These are phyloP conservation scores for Akanthomyces uredinophilus DNA, from an alignment of 2,329 filamentous ascomycete species.

Conservation along the genomic window DNA sequence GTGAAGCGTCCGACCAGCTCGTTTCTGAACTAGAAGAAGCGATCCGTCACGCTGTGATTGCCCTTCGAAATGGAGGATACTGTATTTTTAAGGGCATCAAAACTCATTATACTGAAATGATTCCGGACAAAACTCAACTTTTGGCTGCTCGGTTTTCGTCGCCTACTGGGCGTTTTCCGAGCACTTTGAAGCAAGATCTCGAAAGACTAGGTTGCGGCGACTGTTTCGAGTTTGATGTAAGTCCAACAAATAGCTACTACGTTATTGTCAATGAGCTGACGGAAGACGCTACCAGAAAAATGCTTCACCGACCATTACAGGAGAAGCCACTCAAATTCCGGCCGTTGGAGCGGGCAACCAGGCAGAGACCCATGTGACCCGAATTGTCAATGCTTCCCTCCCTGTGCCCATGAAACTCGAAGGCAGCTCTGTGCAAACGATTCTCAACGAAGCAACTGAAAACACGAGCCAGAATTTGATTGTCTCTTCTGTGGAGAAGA, in stretches of 20 bases:
- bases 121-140: fast-evolving
- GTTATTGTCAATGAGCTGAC: too few relatives aligned
- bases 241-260: neutral
- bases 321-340: too few relatives aligned
- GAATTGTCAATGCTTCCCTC: neutral
- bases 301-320: too few relatives aligned
- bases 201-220: neutral
- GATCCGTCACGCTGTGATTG: too few relatives aligned
- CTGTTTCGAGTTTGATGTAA: neutral
- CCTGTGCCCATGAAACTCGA: neutral
- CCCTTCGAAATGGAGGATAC: neutral
- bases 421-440: neutral
- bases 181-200: neutral
- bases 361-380: neutral
- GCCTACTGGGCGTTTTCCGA: neutral
- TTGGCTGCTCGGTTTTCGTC: neutral
- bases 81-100: neutral
- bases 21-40: too few relatives aligned
- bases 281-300: too few relatives aligned
- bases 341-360: neutral
- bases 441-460: neutral
- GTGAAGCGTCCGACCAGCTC: too few relatives aligned
- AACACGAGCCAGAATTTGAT: neutral
- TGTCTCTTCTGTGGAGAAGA: fast-evolving
- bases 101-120: neutral